phyloP scores from a whole-genome alignment of 352 stramenopile genomes.

The Phytophthora sojae region DNA sequence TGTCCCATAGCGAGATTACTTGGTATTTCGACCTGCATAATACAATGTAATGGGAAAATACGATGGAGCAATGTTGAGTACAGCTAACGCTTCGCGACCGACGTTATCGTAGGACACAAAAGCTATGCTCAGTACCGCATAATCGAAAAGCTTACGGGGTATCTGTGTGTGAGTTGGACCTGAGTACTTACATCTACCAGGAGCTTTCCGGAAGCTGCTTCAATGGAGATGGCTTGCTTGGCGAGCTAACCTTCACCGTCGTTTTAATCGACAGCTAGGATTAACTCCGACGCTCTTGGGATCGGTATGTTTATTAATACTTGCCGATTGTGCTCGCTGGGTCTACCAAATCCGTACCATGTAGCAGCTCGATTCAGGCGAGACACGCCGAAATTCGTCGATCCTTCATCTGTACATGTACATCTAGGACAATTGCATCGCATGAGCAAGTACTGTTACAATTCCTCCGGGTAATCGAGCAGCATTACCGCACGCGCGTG shows the following conservation, averaged over 20 bases:
- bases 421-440: no score
- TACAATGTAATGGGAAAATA: neutral
- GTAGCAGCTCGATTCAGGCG: neutral
- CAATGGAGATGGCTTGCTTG: no score
- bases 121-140: neutral
- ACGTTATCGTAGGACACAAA: neutral
- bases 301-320: neutral
- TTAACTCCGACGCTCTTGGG: neutral
- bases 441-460: no score
- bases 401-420: no score
- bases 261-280: neutral
- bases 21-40: no score
- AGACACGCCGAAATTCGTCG: no score
- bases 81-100: neutral
- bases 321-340: neutral
- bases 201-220: no score
- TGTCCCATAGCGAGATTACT: no score
- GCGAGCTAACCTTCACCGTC: no score
- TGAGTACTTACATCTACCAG: no score
- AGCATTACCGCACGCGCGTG: neutral
- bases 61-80: neutral
- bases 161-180: neutral
- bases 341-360: neutral
- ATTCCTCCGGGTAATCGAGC: no score
- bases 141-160: slow-evolving; percentile 1